Base-by-base conservation (phyloP, 228 moss, liverwort and hornwort species). In the Sphagnum fallax region DNA sequence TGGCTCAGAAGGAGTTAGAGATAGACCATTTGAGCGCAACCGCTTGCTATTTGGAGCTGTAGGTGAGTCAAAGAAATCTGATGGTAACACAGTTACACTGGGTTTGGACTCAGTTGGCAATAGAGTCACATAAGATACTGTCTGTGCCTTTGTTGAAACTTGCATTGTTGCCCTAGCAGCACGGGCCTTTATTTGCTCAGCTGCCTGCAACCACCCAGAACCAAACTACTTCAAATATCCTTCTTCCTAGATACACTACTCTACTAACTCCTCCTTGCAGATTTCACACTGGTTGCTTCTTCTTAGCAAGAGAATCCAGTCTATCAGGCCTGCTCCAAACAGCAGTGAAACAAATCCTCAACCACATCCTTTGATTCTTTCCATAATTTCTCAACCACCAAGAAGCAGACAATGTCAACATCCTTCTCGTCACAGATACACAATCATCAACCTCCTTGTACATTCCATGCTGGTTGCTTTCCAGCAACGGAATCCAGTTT, bases 1-100 rank as follows among this genome's bases (percentile, higher is more conserved):
- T 15, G 52, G 5, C 52, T 48, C 59, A 13, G 47, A 49, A 60
- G 13, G 60, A 5, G 50, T 55, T 8, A 55, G 55, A 12, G 12
- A 55, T 60, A 52, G 63, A 86, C 86, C 82, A 76, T 74, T 80
- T 58, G 67, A 67, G 16, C 83, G 80, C 70, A 76, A 71, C 69
- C 83, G 69, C 80, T 86, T 86, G 48, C 70, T 75, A 78, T 68
- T 83, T 52, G 83, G 74, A 76, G 70, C 50, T 15, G 83, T 82
- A 13, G 79, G 59, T 48, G 82, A 71, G 65, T 86, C 82, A 48
- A 86, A 86, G 66, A 86, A 86, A 65, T 86, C 86, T 62, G 86
- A 73, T 57, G 86, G 82, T 67, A 86, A 71, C 6, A 60, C 79
- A 32, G 52, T 70, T 67, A 70, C 81, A 49, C 60, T 73, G 51